A percentile compares a stretch with the other conserved stretches of the same genome.
phyloP scores from a whole-genome alignment of 441 rosid species.

The Erodium moschatum region DNA sequence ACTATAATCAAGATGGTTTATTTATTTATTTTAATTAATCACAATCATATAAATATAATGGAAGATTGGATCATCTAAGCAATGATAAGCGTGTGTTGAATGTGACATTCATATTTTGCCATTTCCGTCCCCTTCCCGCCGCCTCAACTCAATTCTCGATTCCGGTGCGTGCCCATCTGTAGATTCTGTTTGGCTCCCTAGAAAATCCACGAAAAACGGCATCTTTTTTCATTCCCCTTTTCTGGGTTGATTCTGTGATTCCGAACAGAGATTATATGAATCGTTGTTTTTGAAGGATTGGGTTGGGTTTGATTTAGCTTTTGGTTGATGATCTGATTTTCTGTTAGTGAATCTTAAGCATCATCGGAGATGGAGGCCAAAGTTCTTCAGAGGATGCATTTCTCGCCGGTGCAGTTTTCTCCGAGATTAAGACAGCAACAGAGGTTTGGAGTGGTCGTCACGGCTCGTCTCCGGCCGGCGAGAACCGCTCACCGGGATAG shows the following conservation, averaged over 20 bases:
- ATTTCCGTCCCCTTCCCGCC: too few relatives aligned
- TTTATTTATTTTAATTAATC: too few relatives aligned
- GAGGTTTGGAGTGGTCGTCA: slow-evolving; percentile 32
- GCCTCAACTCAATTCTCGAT: neutral
- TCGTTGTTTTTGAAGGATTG: too few relatives aligned
- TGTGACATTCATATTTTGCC: too few relatives aligned
- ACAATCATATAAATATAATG: too few relatives aligned
- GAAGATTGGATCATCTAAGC: too few relatives aligned
- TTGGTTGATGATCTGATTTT: too few relatives aligned
- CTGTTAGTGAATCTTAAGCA: too few relatives aligned
- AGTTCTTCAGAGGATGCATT: slow-evolving; percentile 34
- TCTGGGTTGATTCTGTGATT: neutral
- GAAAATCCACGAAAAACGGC: neutral
- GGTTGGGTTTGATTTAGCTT: too few relatives aligned
- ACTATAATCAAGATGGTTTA: too few relatives aligned
- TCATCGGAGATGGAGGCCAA: slow-evolving; percentile 42
- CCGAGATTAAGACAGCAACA: slow-evolving; percentile 28
- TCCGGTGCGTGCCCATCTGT: neutral
- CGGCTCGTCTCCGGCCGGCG: slow-evolving; percentile 24
- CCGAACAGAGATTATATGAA: neutral
- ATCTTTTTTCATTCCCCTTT: neutral
- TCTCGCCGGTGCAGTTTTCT: slow-evolving; percentile 29
- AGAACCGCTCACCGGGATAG: slow-evolving; percentile 25
- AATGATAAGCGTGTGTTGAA: too few relatives aligned
- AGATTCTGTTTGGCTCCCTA: neutral